Conservation (phyloP, 75 land plant genomes). For the Adiantum capillusveneris region DNA sequence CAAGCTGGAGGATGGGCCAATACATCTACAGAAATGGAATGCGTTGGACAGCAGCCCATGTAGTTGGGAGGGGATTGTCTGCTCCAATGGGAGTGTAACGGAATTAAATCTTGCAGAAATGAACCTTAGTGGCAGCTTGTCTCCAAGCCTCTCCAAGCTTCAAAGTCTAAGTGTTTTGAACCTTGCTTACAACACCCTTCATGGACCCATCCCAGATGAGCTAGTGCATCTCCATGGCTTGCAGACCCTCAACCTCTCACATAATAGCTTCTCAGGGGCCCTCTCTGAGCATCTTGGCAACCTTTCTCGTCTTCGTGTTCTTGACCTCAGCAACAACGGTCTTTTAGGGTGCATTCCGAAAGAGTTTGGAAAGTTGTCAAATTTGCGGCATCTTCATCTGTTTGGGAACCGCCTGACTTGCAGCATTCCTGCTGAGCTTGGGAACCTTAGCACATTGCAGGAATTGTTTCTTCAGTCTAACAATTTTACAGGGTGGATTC, state of each 20-base stretch:
- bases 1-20: no score
- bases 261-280: conserved; percentile 27
- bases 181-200: conserved; percentile 53
- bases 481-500: conserved; percentile 47
- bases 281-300: conserved; percentile 41
- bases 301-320: conserved; percentile 22
- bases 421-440: conserved; percentile 49
- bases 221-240: conserved; percentile 45
- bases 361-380: conserved; percentile 1
- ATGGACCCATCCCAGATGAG: conserved; percentile 50
- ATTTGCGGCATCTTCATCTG: conserved; percentile 32
- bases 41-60: conserved; percentile 36
- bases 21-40: no score
- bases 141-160: conserved; percentile 53
- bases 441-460: conserved; percentile 40
- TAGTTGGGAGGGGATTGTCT: conserved; percentile 43
- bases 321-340: conserved; percentile 58
- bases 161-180: conserved; percentile 43
- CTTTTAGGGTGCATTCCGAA: conserved; percentile 37
- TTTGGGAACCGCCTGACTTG: conserved; percentile 61
- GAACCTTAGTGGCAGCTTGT: conserved; percentile 17
- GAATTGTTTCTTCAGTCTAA: conserved; percentile 61
- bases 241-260: conserved; percentile 57
- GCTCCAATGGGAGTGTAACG: conserved; percentile 25
- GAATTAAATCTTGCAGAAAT: conserved; percentile 28